These are phyloP conservation scores for Microdochium trichocladiopsis DNA, from an alignment of 2,329 filamentous ascomycete genomes.

Conservation along the genomic window DNA sequence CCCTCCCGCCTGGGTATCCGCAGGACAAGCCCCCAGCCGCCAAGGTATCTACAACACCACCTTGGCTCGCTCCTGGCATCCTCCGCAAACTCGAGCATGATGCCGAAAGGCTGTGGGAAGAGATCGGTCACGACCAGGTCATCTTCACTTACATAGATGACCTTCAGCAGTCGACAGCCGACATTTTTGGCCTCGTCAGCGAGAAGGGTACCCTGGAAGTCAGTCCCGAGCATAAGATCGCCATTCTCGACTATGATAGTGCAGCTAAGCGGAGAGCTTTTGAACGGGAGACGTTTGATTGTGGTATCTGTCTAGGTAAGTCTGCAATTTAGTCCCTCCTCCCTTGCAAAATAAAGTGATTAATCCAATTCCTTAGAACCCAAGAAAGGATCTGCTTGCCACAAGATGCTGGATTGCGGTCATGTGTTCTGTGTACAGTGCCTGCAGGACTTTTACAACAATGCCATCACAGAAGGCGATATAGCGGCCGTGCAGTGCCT, in stretches of 20 bases:
- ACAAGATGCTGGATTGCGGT: conserved; percentile 73
- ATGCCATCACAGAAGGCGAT: conserved; percentile 80
- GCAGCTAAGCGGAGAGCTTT: conserved; percentile 69
- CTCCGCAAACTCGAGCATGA: conserved; percentile 44
- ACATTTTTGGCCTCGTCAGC: conserved; percentile 51
- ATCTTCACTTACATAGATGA: conserved; percentile 59
- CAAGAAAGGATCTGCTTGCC: conserved; percentile 78
- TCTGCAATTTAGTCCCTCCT: not conserved
- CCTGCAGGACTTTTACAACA: conserved; percentile 82
- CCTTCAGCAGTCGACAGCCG: conserved; percentile 49
- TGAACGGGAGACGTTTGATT: conserved; percentile 78
- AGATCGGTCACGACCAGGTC: conserved; percentile 50
- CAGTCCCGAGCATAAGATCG: conserved; percentile 54
- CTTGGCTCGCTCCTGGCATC: conserved; percentile 46
- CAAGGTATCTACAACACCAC: conserved; percentile 43
- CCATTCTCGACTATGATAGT: conserved; percentile 71
- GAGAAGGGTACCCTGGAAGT: conserved; percentile 42
- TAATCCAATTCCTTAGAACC: conserved; percentile 50
- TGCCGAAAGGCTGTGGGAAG: conserved; percentile 51
- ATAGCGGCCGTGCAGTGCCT: conserved; percentile 74
- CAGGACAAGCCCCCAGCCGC: conserved; percentile 41
- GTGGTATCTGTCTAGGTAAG: conserved; percentile 70
- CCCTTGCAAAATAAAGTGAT: conserved; percentile 2
- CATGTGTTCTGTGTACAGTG: conserved; percentile 92
- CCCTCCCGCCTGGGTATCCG: conserved; percentile 53